Percentiles rank a stretch among this genome's conserved stretches.
Evolutionary conservation across 2,329 filamentous ascomycete genomes (phyloP).

Genomic region (Alternaria brassicicola): DNA sequence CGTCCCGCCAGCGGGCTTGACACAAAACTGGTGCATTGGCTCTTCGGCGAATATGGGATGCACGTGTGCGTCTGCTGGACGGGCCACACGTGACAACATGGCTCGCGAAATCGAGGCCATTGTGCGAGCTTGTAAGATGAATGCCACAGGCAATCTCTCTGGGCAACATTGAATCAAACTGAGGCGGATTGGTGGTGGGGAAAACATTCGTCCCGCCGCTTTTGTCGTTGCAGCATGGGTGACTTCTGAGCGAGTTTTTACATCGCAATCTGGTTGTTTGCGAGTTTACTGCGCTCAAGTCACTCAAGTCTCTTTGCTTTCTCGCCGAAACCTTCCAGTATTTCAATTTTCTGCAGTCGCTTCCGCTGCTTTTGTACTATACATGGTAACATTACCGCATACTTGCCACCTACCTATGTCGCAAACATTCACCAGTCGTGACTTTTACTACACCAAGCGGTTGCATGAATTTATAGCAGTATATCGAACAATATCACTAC

Average conservation of each 20-base stretch:
- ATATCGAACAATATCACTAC: neutral
- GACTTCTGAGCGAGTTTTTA: neutral
- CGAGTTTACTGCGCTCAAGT: neutral
- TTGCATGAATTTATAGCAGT: neutral
- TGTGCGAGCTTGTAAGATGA: neutral
- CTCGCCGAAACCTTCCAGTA: neutral
- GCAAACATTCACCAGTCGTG: neutral
- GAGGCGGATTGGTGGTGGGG: neutral
- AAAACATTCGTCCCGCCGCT: too few species aligned
- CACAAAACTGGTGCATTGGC: conserved; percentile 3
- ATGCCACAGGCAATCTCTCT: neutral
- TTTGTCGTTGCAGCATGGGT: neutral
- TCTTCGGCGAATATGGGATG: conserved; percentile 10
- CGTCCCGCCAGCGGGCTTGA: neutral
- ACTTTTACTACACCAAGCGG: neutral
- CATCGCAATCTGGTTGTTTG: too few species aligned
- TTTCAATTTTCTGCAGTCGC: neutral
- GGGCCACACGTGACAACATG: neutral
- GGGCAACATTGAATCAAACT: neutral
- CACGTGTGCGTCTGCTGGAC: neutral
- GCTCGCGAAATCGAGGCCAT: conserved; percentile 6
- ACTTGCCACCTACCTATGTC: neutral
- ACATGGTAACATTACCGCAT: neutral
- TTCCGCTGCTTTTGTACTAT: neutral
- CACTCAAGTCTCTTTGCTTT: neutral